Evolutionary conservation across 805 yeast species (phyloP).

Genomic region (Starmerella kuoi): DNA sequence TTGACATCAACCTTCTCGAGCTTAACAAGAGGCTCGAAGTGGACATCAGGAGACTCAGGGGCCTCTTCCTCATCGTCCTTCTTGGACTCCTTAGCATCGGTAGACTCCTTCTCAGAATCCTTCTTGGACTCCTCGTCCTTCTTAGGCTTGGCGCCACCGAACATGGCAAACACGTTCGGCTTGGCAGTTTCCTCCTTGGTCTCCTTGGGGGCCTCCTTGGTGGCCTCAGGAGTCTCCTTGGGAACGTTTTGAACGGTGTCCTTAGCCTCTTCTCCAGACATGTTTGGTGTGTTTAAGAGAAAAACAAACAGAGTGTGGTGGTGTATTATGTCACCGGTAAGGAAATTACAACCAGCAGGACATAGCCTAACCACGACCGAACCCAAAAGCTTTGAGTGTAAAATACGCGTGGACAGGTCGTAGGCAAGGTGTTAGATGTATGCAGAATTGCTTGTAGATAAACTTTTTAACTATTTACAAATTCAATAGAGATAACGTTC

Average conservation of each 20-base stretch:
- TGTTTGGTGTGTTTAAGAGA: neutral
- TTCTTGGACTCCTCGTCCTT: constrained; percentile 31
- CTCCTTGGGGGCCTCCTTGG: constrained; percentile 6
- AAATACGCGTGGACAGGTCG: too few species aligned
- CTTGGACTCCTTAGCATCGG: constrained; percentile 29
- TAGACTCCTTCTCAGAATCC: constrained; percentile 30
- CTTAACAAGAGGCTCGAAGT: constrained; percentile 91
- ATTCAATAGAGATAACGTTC: too few species aligned
- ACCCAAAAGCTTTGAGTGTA: neutral
- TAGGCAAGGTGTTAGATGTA: too few species aligned
- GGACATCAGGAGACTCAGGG: constrained; percentile 70
- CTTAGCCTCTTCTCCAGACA: constrained; percentile 18
- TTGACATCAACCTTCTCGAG: constrained; percentile 92
- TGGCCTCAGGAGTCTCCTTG: constrained; percentile 1
- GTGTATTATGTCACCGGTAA: neutral
- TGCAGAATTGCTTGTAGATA: too few species aligned
- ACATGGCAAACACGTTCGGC: constrained; percentile 75
- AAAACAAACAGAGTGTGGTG: neutral
- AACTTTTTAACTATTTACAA: too few species aligned
- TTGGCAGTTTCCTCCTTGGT: constrained; percentile 8
- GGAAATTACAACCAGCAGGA: too few species aligned
- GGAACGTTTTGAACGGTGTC: constrained; percentile 2
- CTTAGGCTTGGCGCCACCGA: constrained; percentile 78
- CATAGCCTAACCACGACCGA: neutral
- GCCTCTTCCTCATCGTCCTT: constrained; percentile 42